Percentiles rank a stretch among this genome's conserved stretches.
phyloP scores from a whole-genome alignment of 2,329 filamentous ascomycete species.

The Talaromyces sp. region DNA sequence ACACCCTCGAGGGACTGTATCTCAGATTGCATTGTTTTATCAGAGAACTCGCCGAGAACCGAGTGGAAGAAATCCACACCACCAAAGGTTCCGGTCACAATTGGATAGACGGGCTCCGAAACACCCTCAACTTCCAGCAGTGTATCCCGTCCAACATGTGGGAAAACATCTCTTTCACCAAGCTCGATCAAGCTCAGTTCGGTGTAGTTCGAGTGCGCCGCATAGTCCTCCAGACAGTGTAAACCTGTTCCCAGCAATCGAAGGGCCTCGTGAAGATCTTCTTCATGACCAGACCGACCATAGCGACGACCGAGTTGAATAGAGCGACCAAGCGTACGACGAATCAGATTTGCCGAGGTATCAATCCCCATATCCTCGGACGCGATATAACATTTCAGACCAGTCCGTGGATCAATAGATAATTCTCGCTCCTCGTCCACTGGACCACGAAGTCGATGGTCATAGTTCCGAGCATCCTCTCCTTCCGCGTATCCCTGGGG shows the following conservation, averaged over 20 bases:
- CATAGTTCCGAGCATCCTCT: conserved; percentile 78
- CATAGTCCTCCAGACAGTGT: conserved; percentile 90
- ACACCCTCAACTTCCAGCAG: conserved; percentile 69
- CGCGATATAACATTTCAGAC: conserved; percentile 91
- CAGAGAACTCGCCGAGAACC: conserved; percentile 75
- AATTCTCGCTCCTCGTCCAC: conserved; percentile 79
- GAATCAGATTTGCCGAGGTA: conserved; percentile 77
- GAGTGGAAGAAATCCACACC: conserved; percentile 94
- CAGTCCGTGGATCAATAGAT: conserved; percentile 72
- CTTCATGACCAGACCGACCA: conserved; percentile 64
- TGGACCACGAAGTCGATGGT: conserved; percentile 77
- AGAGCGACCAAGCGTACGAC: conserved; percentile 70
- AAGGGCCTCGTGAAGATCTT: conserved; percentile 84
- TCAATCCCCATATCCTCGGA: conserved; percentile 77
- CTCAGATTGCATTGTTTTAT: conserved; percentile 90
- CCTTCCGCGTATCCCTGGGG: conserved; percentile 87
- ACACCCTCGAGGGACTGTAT: conserved; percentile 86
- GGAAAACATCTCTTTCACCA: conserved; percentile 79
- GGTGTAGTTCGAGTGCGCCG: conserved; percentile 90
- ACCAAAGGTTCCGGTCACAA: conserved; percentile 90
- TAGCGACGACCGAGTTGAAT: conserved; percentile 82
- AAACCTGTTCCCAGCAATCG: conserved; percentile 83
- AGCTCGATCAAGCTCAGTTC: conserved; percentile 87
- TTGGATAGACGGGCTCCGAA: conserved; percentile 69
- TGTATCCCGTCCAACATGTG: conserved; percentile 80